Base-by-base conservation (phyloP, 495 filamentous ascomycete genomes). In the Hypoxylon cercidicola region DNA sequence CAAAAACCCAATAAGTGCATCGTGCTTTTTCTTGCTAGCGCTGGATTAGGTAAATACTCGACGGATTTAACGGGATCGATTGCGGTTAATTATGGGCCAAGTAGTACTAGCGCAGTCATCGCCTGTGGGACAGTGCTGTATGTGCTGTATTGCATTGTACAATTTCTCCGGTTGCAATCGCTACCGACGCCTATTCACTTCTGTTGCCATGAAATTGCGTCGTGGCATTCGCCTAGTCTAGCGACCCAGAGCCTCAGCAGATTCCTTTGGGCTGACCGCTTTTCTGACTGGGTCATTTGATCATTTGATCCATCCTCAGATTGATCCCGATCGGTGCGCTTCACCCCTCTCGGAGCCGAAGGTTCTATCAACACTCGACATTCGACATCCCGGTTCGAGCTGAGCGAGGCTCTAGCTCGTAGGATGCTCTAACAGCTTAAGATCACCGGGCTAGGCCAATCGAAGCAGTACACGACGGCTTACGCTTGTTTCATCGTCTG, bases 61-160 rank as follows among this genome's bases (percentile, higher is more conserved):
- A 40, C 51, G 52, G 63, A 66, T 15, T 52, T 55, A 54, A 60
- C 53, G 64, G 64, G 64, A 68, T 60, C 60, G 40, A 46, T 41
- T 60, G 44, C 65, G 65, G 65, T 63, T 68, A 68, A 68, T 56
- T 68, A 60, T 68, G 60, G 65, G 60, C 55, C 25, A 8, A 20
- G 1, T 37, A 13, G 18, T 9, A 19, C 30, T 32, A 32, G 30
- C 30, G 15, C 35, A 37, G n/a, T 51, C 48, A 32, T 37, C 48
- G 25, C 46, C 44, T 21, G 30, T 23, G 41, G 16, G 18, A 46
- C 25, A 3, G 34, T 37, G 34, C 34, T 12, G 3, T 28, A 3
- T 28, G 25, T 28, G 25, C 25, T 28, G n/a, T n/a, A 28, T 28
- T 28, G 25, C 7, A 3, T 7, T 28, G 25, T 28, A 19, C 44